Percentiles rank a stretch among this genome's conserved stretches.
phyloP scores from a whole-genome alignment of 495 filamentous ascomycete genomes.

The Podospora anserina region DNA sequence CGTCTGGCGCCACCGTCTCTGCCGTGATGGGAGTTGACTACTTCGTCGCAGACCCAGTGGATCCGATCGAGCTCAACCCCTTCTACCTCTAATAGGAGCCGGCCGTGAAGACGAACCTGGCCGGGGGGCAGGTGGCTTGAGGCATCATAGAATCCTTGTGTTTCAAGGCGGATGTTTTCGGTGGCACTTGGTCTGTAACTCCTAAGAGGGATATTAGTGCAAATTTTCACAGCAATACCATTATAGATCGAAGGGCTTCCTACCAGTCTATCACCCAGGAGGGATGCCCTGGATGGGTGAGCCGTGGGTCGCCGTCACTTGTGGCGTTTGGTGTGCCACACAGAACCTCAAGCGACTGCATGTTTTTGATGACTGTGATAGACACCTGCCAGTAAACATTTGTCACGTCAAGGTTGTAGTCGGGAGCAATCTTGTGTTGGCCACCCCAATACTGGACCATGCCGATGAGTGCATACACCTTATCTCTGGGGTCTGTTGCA shows the following conservation, averaged over 20 bases:
- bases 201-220: not conserved
- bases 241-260: not conserved
- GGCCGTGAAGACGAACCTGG: not conserved
- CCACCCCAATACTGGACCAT: slow-evolving; percentile 25
- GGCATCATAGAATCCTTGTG: slow-evolving; percentile 20
- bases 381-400: slow-evolving; percentile 12
- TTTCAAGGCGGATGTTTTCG: slow-evolving; percentile 18
- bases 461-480: slow-evolving; percentile 28
- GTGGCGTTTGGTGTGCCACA: slow-evolving; percentile 12
- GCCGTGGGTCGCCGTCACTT: not conserved
- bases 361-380: slow-evolving; percentile 15
- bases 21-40: slow-evolving; percentile 10
- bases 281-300: not conserved
- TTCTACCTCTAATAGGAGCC: slow-evolving; percentile 16
- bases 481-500: slow-evolving; percentile 28
- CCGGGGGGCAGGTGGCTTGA: not conserved
- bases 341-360: slow-evolving; percentile 20
- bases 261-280: slow-evolving; percentile 30
- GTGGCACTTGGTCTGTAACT: slow-evolving; percentile 15
- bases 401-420: slow-evolving; percentile 17
- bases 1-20: not conserved
- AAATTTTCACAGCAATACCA: not conserved
- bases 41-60: slow-evolving; percentile 10
- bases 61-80: slow-evolving; percentile 23
- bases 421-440: slow-evolving; percentile 12